Evolutionary conservation across 768 basidiomycete genomes (phyloP), one percentile per base, ranked within the genome.

Genomic region (Mycena capillaripes): DNA sequence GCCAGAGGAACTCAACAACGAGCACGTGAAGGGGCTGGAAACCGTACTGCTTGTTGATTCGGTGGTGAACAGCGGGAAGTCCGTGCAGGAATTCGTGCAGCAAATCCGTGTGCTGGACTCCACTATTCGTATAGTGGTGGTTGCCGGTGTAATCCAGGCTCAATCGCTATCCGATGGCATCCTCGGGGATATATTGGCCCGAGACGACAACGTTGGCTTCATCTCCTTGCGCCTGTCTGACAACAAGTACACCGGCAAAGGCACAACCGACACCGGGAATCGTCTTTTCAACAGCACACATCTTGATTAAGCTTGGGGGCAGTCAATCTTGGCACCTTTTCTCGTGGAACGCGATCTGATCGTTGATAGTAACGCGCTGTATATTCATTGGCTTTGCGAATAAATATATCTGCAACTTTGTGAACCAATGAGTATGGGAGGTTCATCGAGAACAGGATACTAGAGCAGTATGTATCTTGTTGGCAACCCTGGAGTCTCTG

Each of bases 51-150:
- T 79, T 8, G 78, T 79, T 27, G 77, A 78, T 66, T 77, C 76
- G 53, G 78, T 77, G 48, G 71, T 78, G 61, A 79, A 78, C 62
- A 77, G 68, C 60, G 78, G 78, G n/a, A 77, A 75, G 46, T 76
- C 75, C 19, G 72, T 77, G 52, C 70, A 60, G 0, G 72, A 77
- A 59, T 78, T 78, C 65, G 55, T 78, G 27, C 32, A 61, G 38
- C 75, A 69, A 52, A 73, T 77, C 34, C 76, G 75, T 14, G 25
- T 27, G 19, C 48, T 74, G 53, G 4, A 74, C 50, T 27, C 72
- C 23, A 67, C 36, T 21, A 58, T 76, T 57, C 72, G 72, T 23
- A 72, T 77, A 25, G 48, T 76, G 19, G 76, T 77, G 4, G 58
- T 77, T 46, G 63, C 70, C 10, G 76, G 76, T 12, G 76, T 77